A percentile compares a stretch with the other conserved stretches of the same genome.
Conservation (phyloP, 2,329 filamentous ascomycete species). For the Aspergillus jensenii region DNA sequence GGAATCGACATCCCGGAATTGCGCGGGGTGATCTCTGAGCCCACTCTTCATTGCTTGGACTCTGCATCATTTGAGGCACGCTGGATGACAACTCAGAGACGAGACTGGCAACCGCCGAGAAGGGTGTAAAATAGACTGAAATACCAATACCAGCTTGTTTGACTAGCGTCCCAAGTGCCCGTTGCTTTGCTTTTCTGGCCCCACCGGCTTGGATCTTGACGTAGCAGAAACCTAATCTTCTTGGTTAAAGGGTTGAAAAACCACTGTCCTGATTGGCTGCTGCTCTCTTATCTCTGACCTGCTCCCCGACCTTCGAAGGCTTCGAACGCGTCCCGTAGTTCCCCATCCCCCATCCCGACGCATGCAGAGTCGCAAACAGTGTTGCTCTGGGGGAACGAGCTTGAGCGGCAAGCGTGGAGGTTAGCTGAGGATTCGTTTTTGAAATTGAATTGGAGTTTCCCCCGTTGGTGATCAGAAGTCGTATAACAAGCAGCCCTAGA, state of each 20-base stretch:
- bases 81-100: not conserved
- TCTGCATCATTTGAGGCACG: not conserved
- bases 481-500: not conserved
- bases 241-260: constrained; percentile 30
- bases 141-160: constrained; percentile 1
- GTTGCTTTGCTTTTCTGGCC: constrained; percentile 16
- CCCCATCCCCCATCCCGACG: too few species aligned
- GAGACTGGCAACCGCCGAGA: not conserved
- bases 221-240: constrained; percentile 38
- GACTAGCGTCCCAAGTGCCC: constrained; percentile 12
- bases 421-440: not conserved
- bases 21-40: not conserved
- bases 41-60: not conserved
- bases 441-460: not conserved
- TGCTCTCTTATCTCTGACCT: constrained; percentile 30
- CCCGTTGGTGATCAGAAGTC: not conserved
- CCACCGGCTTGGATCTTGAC: constrained; percentile 34
- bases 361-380: not conserved
- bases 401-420: not conserved
- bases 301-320: constrained; percentile 3
- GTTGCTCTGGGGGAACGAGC: not conserved
- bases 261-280: constrained; percentile 29
- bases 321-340: not conserved
- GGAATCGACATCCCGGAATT: not conserved
- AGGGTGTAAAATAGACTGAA: constrained; percentile 1